Evolutionary conservation across 176 grass and related monocot genomes (phyloP).

Genomic region (Leersia perrieri): DNA sequence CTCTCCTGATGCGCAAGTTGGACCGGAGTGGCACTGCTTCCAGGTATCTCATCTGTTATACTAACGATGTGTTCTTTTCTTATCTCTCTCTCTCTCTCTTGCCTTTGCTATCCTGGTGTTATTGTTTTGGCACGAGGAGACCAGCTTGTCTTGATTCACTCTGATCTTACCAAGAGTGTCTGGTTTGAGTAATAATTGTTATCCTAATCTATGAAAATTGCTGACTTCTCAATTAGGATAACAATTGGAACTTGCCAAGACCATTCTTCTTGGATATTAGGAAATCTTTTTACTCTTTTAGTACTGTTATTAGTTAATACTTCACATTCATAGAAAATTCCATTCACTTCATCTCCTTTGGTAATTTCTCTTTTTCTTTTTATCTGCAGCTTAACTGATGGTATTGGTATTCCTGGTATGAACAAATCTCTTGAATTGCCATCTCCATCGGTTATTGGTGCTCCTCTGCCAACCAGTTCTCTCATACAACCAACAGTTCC

Average conservation of each 20-base stretch:
- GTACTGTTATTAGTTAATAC: neutral
- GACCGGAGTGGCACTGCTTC: constrained; percentile 75
- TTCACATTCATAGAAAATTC: neutral
- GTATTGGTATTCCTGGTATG: constrained; percentile 49
- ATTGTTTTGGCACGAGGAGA: neutral
- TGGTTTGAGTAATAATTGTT: too few species aligned
- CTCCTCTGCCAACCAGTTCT: constrained; percentile 38
- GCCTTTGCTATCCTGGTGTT: neutral
- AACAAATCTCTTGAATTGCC: constrained; percentile 45
- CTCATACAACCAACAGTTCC: constrained; percentile 55
- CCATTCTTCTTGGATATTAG: neutral
- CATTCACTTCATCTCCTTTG: neutral
- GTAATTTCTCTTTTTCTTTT: constrained; percentile 25
- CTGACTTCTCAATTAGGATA: neutral
- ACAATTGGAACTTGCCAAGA: neutral
- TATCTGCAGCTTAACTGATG: constrained; percentile 62
- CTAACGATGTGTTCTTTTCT: neutral
- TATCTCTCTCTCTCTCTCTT: too few species aligned
- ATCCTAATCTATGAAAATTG: neutral
- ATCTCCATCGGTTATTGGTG: constrained; percentile 58
- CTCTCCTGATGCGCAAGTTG: constrained; percentile 89
- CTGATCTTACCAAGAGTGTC: neutral
- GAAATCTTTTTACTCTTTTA: constrained; percentile 8
- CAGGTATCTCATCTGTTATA: constrained; percentile 43
- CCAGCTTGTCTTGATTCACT: neutral